Evolutionary conservation across 2,329 filamentous ascomycete species (phyloP), one percentile per base, ranked within the genome.

Genomic region (Neocatenulostroma microsporum): DNA sequence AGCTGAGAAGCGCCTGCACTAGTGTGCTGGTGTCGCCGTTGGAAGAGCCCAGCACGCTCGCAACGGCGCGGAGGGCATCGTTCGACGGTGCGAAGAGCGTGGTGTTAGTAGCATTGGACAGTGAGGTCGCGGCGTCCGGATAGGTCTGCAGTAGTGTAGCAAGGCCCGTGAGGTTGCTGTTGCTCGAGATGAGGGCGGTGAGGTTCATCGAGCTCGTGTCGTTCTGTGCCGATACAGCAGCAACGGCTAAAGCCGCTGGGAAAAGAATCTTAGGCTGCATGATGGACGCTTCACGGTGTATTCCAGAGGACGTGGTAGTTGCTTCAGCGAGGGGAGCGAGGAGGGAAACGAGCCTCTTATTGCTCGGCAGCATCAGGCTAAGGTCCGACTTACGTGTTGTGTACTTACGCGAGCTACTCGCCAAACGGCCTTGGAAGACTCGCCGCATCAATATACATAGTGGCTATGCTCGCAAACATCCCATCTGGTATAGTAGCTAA

Each of bases 61-160:
- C 4, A 26, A 70, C 50, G 10, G 50, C 47, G 15, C 47, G 36
- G 28, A 72, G 61, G 0, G 73, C 74, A 9, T 66, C 50, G 50
- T 78, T 75, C 51, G 62, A 69, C 0, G 74, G 74, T 0, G 75
- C 74, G 5, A 79, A 64, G 24, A 78, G 58, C 5, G 77, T 80
- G 39, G 79, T 62, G 50, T 78, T 74, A 11, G 50, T 47, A 3
- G 65, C 56, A 18, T 46, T 49, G 23, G 52, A 50, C 21, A 76
- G 55, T 3, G 57, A 40, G 9, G 49, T 26, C 11, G 66, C 40
- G 13, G 72, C 46, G 3, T 51, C 48, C 8, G 65, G 60, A 33
- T 58, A 54, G 15, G 48, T 41, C 11, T 45, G 35, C 20, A 73
- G 54, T 36, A 69, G 55, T 5, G 46, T 47, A 26, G 50, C 48